Evolutionary conservation across 768 basidiomycete genomes (phyloP), one percentile per base, ranked within the genome.

Genomic region (Fibroporia radiculosa): DNA sequence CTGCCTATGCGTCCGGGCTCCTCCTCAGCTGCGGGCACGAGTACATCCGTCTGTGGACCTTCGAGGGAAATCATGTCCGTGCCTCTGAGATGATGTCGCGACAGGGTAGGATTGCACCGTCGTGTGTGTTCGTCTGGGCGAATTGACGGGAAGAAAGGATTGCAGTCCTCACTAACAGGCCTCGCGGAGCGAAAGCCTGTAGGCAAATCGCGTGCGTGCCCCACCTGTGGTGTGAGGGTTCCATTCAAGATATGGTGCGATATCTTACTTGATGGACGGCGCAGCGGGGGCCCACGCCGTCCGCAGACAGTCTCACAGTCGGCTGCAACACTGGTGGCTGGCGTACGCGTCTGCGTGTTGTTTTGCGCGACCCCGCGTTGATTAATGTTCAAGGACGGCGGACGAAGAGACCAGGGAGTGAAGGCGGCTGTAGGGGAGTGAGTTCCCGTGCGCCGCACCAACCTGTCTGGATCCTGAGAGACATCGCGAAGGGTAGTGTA

Each of bases 1-100:
- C 72, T 77, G 43, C 67, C 73, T 29, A 72, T 61, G 13, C 65
- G 59, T 7, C 71, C 72, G 10, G 65, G 65, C 46, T 65, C 60
- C 41, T 58, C 25, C 3, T 62, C 54, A 6, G 61, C 58, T n/a
- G 46, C 46, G 4, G 54, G 62, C 14, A 73, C 56, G 6, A 62
- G 50, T 33, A 74, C 55, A 44, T 73, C 69, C 28, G 67, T 61
- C 43, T 70, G 64, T 31, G 65, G 54, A 33, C 73, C 72, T 42
- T 69, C 64, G 10, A 71, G 50, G 20, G 60, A 67, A 42, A 66
- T 60, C 19, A 60, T 58, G 11, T 53, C 59, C 14, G 20, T 26
- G 16, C 33, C 29, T 14, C 38, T 7, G 31, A 44, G 18, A 19
- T 28, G 42, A 34, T 38, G 22, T 44, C 47, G 12, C 23, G 41